Conservation (phyloP, 768 basidiomycete species). For the Multifurca ochricompacta region DNA sequence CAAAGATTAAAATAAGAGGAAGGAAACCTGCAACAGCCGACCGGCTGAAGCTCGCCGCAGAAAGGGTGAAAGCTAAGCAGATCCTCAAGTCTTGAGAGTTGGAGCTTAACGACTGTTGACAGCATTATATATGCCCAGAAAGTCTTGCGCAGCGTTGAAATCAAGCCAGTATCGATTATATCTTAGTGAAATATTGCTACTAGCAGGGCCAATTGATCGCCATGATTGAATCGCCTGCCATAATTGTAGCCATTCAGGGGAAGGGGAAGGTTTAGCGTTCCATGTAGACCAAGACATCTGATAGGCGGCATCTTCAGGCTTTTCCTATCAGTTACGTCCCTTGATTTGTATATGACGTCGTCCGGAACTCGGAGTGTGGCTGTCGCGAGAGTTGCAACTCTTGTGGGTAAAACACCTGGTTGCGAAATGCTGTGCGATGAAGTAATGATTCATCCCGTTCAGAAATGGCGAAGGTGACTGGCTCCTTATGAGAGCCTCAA, state of each 20-base stretch:
- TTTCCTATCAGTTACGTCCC: not conserved
- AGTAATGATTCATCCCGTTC: no score
- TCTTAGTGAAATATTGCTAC: not conserved
- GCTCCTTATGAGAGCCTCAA: no score
- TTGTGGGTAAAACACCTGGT: no score
- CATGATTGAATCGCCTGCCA: not conserved
- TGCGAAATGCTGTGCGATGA: no score
- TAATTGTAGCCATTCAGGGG: not conserved
- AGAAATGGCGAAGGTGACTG: no score
- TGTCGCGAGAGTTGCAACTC: no score
- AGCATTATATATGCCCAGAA: conserved; percentile 5
- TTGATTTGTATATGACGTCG: not conserved
- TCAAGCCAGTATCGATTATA: conserved; percentile 12
- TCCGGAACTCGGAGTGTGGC: no score
- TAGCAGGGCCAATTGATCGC: not conserved
- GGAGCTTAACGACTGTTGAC: not conserved
- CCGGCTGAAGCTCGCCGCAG: not conserved
- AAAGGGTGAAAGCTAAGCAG: not conserved
- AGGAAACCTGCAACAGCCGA: not conserved
- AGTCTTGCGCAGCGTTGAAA: not conserved
- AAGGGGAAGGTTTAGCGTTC: not conserved
- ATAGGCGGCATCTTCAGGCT: not conserved
- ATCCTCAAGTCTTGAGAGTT: not conserved
- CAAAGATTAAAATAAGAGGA: not conserved
- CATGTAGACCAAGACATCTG: not conserved